Evolutionary conservation across 345 rosid genomes (phyloP).

Genomic region (Brassica incana): DNA sequence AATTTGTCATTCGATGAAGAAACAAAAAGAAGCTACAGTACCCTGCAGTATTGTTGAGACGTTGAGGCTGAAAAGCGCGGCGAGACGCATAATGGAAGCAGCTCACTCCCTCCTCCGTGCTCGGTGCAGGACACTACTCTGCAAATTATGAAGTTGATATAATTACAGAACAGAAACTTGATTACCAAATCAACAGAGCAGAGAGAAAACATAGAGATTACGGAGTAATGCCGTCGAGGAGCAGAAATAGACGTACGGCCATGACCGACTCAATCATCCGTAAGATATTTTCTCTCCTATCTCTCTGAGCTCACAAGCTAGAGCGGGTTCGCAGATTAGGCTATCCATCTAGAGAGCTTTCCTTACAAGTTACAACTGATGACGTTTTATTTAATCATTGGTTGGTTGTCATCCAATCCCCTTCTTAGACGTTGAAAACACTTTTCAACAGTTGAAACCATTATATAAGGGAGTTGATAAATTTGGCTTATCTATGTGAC

Average conservation of each 20-base stretch:
- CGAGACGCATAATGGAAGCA: constrained; percentile 45
- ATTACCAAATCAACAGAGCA: not conserved
- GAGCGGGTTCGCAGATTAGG: too few species aligned
- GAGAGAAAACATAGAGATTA: constrained; percentile 30
- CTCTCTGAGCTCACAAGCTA: too few species aligned
- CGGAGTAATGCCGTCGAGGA: constrained; percentile 52
- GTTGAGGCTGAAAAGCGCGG: constrained; percentile 43
- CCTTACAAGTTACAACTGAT: too few species aligned
- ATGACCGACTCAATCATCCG: constrained; percentile 63
- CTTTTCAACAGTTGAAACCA: too few species aligned
- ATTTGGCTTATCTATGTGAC: too few species aligned
- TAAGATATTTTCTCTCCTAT: not conserved
- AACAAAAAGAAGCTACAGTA: constrained; percentile 25
- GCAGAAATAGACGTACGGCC: constrained; percentile 65
- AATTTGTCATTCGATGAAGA: not conserved
- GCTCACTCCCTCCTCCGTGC: constrained; percentile 49
- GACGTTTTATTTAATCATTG: too few species aligned
- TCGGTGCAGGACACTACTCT: constrained; percentile 57
- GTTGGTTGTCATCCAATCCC: too few species aligned
- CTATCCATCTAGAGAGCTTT: too few species aligned
- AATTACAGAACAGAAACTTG: not conserved
- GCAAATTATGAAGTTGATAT: constrained; percentile 8
- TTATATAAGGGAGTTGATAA: too few species aligned
- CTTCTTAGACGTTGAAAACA: too few species aligned
- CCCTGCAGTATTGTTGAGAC: constrained; percentile 48